Base-by-base conservation (phyloP, 805 yeast genomes). In the Candida railenensis region DNA sequence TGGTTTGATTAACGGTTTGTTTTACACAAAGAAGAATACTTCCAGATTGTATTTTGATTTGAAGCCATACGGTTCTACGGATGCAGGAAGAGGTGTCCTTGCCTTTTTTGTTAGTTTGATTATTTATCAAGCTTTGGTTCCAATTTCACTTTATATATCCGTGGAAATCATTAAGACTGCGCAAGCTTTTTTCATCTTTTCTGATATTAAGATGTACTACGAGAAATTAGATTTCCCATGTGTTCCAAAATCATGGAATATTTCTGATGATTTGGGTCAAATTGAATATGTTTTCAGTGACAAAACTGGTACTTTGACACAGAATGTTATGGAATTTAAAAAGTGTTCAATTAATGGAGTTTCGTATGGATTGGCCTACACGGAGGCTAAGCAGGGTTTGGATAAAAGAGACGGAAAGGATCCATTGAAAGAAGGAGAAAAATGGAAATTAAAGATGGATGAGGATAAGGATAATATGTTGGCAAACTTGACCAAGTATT, bases 231-330 rank as follows among this genome's bases (percentile, higher is more conserved):
- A 87, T 63, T 84, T 80, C 57, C 90, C 92, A 0, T 85, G 92
- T 62, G 76, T 82, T 1, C 92, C 95, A 2, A 85, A 86, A 55
- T 78, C 91, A 0, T 87, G 95, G 95, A 82, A 82, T 51, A 83
- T 87, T 39, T 83, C 90, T 4, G 95, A 87, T 65, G 95, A 87
- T 62, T 73, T 87, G 52, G 95, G 95, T 16, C 95, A 87, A 61
- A 83, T 87, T 49, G 94, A 87, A 62, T 87, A 85, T 59, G 77
- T 87, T 37, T 87, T 87, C 63, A 82, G 89, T 61, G 95, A 87
- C 68, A 87, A 87, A 63, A 87, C 95, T 0, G 95, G 95, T 33
- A 87, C 95, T 0, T 70, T 87, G 56, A 87, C 95, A 4, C 92
- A 87, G 63, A 87, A 87, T 57, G 81, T 85, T 21, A 87, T 87